These are phyloP conservation scores for Aspergillus mulundensis DNA, from an alignment of 495 filamentous ascomycete genomes.

Conservation along the genomic window DNA sequence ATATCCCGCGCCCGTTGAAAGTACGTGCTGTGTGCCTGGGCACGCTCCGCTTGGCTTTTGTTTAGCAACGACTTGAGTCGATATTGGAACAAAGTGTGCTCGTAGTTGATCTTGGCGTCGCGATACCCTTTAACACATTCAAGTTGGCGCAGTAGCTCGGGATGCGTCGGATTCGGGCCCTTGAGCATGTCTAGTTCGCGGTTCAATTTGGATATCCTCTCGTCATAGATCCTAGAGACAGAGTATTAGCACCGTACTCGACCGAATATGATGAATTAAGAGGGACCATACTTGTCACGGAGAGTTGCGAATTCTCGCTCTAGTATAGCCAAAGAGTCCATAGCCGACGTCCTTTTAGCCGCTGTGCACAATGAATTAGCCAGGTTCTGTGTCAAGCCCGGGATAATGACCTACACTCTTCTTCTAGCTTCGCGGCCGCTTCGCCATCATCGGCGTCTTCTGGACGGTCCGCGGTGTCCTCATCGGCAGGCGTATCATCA, in stretches of 20 bases:
- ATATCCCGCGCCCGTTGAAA: slow-evolving; percentile 77
- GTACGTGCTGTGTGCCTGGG: slow-evolving; percentile 80
- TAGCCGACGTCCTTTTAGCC: slow-evolving; percentile 71
- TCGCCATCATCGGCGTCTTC: slow-evolving; percentile 42
- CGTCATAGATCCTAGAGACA: slow-evolving; percentile 69
- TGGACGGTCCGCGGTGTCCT: slow-evolving; percentile 40
- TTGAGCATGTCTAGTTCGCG: slow-evolving; percentile 79
- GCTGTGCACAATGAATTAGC: slow-evolving; percentile 44
- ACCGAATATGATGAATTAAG: not conserved
- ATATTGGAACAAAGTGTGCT: slow-evolving; percentile 66
- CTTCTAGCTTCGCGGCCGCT: slow-evolving; percentile 41
- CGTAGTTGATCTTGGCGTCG: slow-evolving; percentile 72
- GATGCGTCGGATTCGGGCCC: slow-evolving; percentile 73
- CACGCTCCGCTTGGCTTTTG: slow-evolving; percentile 70
- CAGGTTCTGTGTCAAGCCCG: not conserved
- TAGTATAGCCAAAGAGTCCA: slow-evolving; percentile 71
- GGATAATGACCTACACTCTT: slow-evolving; percentile 62
- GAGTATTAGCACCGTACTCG: slow-evolving; percentile 10
- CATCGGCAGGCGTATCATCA: slow-evolving; percentile 41
- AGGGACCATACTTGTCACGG: slow-evolving; percentile 68
- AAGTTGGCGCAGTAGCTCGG: slow-evolving; percentile 81
- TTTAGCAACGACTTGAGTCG: slow-evolving; percentile 66
- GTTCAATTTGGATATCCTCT: slow-evolving; percentile 74
- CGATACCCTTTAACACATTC: slow-evolving; percentile 75
- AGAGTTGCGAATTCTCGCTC: slow-evolving; percentile 82